A percentile compares a stretch with the other conserved stretches of the same genome.
Conservation (phyloP, 257 asterid genomes). For the Vinca minor region DNA sequence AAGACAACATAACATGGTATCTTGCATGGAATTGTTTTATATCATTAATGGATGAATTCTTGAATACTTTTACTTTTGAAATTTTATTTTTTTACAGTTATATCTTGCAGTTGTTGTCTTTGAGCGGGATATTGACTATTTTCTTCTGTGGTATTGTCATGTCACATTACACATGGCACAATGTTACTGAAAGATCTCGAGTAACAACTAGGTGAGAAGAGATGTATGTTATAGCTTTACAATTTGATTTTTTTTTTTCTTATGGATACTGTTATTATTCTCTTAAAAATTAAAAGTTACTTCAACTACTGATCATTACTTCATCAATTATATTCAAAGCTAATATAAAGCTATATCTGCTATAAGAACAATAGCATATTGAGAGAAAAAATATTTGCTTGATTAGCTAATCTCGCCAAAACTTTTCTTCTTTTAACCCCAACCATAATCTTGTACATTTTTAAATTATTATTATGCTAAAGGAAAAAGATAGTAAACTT, state of each 20-base stretch:
- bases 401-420: background rate
- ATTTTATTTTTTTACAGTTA: background rate
- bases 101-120: constrained; percentile 41
- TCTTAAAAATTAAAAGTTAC: background rate
- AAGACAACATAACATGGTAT: background rate
- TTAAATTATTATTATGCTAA: background rate
- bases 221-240: background rate
- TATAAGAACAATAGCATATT: background rate
- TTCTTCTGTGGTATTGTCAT: constrained; percentile 72
- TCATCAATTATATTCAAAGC: background rate
- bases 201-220: constrained; percentile 42
- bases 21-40: background rate
- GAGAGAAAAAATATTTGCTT: background rate
- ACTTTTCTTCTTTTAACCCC: background rate
- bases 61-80: background rate
- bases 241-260: too few relatives aligned
- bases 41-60: background rate
- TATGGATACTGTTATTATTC: too few relatives aligned
- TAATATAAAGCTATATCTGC: background rate
- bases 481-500: background rate
- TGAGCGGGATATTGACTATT: constrained; percentile 65
- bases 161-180: constrained; percentile 78
- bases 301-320: background rate
- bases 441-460: too few relatives aligned
- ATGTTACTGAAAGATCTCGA: constrained; percentile 65